These are phyloP conservation scores for Lactarius trivialis DNA, from an alignment of 768 basidiomycete genomes.

Conservation along the genomic window DNA sequence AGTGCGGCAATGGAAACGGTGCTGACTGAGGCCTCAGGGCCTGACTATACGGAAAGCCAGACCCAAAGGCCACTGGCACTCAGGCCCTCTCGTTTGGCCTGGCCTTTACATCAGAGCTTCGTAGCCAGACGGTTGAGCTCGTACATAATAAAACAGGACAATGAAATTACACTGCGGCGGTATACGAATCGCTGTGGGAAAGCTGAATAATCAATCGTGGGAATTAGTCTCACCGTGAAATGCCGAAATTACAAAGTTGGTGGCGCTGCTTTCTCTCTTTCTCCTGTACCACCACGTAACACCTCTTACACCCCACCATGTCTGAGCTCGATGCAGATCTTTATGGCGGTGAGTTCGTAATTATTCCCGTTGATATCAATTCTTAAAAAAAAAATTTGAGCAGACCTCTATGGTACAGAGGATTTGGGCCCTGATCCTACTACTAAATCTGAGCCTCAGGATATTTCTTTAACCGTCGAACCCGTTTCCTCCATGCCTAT, in stretches of 20 bases:
- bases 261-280: conserved; percentile 20
- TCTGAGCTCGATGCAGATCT: conserved; percentile 84
- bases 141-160: too few species aligned
- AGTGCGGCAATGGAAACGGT: too few species aligned
- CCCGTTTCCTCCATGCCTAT: conserved; percentile 5
- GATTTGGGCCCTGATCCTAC: conserved; percentile 48
- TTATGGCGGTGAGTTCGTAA: conserved; percentile 61
- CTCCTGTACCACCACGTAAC: conserved; percentile 26
- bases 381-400: too few species aligned
- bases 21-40: too few species aligned
- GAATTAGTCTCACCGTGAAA: conserved; percentile 16
- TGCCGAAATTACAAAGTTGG: conserved; percentile 5
- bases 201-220: conserved; percentile 16
- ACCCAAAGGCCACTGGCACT: too few species aligned
- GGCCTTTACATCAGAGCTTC: too few species aligned
- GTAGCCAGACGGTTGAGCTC: too few species aligned
- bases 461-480: conserved; percentile 12
- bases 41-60: too few species aligned
- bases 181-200: too few species aligned
- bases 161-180: too few species aligned
- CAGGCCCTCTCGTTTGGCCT: too few species aligned
- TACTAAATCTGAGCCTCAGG: conserved; percentile 27
- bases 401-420: conserved; percentile 54
- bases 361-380: neutral
- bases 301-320: conserved; percentile 34